Base-by-base conservation (phyloP, 441 rosid species). In the Theobroma grandiflorum region DNA sequence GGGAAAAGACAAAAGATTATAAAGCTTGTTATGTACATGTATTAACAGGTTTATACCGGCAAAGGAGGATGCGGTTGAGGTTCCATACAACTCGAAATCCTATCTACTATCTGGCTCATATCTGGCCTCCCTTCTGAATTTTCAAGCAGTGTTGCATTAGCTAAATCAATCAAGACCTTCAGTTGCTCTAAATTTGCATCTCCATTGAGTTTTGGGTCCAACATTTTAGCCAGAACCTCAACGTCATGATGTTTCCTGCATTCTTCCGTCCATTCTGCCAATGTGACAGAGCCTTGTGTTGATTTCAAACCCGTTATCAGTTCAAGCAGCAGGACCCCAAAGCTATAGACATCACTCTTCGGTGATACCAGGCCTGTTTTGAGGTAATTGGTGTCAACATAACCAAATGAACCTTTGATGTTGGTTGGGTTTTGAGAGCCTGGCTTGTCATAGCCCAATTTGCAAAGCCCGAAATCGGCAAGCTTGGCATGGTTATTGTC, bases 391-490 rank as follows among this genome's bases (percentile, higher is more conserved):
- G 78, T 83, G 2, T 89, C 88, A 0, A 86, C 77, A 0, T 86
- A 86, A 0, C 89, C 86, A 0, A 83, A 72, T 6, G 91, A 86
- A 47, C 88, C 89, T 62, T 84, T 86, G 75, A 85, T 80, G 40
- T 40, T 62, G 33, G 83, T 37, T 3, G 85, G 85, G 7, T 57
- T 72, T 47, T 73, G 79, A 2, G 83, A 45, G 64, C 15, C 40
- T 43, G 79, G 79, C 3, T 15, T 66, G 67, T 78, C 66, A 2
- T 70, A 74, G 6, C 91, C 89, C 70, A 89, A 74, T 68, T 87
- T 84, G 86, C 86, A 90, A 0, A 89, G 90, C 26, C 93, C 92
- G 2, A 90, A 90, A 70, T 90, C 94, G 11, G 92, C 93, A 35
- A 91, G 85, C 84, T 91, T 89, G 84, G 93, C 92, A 4, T 85